phyloP scores from a whole-genome alignment of 305 asterid genomes.

The Fraxinus angustifolia region DNA sequence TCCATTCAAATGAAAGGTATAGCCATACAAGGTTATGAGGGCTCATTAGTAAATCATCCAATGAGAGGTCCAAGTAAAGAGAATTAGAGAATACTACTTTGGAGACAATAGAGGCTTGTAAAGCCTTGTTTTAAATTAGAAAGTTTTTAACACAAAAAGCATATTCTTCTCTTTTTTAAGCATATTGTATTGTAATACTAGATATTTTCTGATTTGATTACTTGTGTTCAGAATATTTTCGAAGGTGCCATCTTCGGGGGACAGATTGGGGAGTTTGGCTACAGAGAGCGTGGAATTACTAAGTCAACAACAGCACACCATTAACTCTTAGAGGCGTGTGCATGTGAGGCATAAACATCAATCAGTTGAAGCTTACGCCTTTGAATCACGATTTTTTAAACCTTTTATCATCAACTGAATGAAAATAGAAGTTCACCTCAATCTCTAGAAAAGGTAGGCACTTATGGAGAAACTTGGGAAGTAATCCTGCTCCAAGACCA shows the following conservation, averaged over 20 bases:
- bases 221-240: not conserved
- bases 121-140: not conserved
- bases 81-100: not conserved
- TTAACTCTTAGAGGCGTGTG: not conserved
- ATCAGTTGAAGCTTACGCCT: not conserved
- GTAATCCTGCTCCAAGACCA: conserved; percentile 97
- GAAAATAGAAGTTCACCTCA: conserved; percentile 47
- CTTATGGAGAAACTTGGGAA: conserved; percentile 85
- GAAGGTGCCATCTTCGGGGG: not conserved
- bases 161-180: not conserved
- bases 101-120: not conserved
- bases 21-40: not conserved
- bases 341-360: not conserved
- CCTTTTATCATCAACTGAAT: not conserved
- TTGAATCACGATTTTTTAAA: not conserved
- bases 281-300: not conserved
- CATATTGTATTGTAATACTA: not conserved
- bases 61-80: not conserved
- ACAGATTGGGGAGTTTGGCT: not conserved
- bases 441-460: conserved; percentile 51
- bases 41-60: not conserved
- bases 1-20: not conserved
- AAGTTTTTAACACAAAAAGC: not conserved
- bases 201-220: not conserved
- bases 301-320: not conserved